Evolutionary conservation across 2,329 filamentous ascomycete genomes (phyloP).

Genomic region (Periconia macrospinosa): DNA sequence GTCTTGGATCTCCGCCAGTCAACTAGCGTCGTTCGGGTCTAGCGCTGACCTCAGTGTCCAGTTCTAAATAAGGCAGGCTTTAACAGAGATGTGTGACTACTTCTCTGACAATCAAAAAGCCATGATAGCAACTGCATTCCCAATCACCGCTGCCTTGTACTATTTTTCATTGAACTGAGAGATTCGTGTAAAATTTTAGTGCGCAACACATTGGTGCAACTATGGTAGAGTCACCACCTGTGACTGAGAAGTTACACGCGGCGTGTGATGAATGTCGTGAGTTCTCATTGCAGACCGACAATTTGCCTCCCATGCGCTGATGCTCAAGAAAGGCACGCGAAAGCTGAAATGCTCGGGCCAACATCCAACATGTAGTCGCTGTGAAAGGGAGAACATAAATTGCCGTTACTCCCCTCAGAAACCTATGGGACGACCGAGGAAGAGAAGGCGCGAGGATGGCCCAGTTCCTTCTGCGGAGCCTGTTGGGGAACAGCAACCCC

Average conservation of each 20-base stretch:
- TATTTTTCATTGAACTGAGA: not conserved
- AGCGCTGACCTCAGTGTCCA: too few species aligned
- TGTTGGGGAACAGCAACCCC: not conserved
- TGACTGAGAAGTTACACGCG: conserved; percentile 32
- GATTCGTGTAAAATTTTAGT: not conserved
- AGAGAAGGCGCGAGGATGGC: conserved; percentile 43
- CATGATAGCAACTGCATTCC: not conserved
- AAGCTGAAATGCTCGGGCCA: conserved; percentile 55
- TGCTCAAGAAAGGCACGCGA: conserved; percentile 41
- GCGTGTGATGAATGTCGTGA: conserved; percentile 42
- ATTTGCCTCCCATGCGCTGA: not conserved
- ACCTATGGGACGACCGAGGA: conserved; percentile 55
- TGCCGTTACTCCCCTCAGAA: conserved; percentile 54
- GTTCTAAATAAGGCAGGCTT: not conserved
- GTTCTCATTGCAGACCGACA: conserved; percentile 11
- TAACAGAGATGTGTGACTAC: not conserved
- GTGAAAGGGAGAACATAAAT: conserved; percentile 42
- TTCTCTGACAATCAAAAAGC: not conserved
- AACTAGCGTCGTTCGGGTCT: too few species aligned
- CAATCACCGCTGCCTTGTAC: not conserved
- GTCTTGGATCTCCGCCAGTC: too few species aligned
- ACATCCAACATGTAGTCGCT: conserved; percentile 47
- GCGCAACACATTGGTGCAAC: not conserved
- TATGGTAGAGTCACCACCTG: conserved; percentile 7
- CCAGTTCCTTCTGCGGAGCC: conserved; percentile 1